phyloP scores from a whole-genome alignment of 1,284 basidiomycete species.

The Testicularia cyperi region DNA sequence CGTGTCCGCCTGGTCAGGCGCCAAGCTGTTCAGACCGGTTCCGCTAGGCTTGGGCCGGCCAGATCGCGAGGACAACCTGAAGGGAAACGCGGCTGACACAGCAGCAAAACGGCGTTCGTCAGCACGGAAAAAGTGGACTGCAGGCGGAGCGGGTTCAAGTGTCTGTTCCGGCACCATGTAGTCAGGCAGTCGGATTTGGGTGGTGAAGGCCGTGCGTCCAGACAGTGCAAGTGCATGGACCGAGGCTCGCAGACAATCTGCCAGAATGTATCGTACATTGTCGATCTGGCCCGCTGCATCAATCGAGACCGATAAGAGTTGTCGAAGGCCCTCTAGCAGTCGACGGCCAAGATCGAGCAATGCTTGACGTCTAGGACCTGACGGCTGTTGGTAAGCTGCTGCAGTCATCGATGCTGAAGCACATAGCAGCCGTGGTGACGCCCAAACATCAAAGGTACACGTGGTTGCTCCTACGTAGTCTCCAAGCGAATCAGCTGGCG shows the following conservation, averaged over 20 bases:
- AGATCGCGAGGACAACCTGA: conserved; percentile 21
- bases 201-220: conserved; percentile 20
- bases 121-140: too few species aligned
- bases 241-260: conserved; percentile 18
- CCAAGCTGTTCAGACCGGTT: conserved; percentile 8
- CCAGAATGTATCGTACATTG: conserved; percentile 33
- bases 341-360: conserved; percentile 5
- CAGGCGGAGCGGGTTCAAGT: too few species aligned
- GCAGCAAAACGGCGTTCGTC: too few species aligned
- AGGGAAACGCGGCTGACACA: too few species aligned
- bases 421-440: conserved; percentile 37
- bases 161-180: conserved; percentile 13
- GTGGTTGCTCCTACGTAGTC: too few species aligned
- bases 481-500: too few species aligned
- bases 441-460: conserved; percentile 49
- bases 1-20: conserved; percentile 8
- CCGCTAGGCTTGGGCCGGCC: conserved; percentile 25
- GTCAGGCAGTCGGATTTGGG: conserved; percentile 16
- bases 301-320: conserved; percentile 19
- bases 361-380: too few species aligned
- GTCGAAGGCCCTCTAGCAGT: conserved; percentile 9
- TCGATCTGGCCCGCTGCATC: conserved; percentile 26
- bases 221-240: conserved; percentile 32
- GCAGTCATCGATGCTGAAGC: conserved; percentile 20
- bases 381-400: not conserved